Base-by-base conservation (phyloP, 2,329 filamentous ascomycete genomes). In the Lasiodiplodia gonubiensis region DNA sequence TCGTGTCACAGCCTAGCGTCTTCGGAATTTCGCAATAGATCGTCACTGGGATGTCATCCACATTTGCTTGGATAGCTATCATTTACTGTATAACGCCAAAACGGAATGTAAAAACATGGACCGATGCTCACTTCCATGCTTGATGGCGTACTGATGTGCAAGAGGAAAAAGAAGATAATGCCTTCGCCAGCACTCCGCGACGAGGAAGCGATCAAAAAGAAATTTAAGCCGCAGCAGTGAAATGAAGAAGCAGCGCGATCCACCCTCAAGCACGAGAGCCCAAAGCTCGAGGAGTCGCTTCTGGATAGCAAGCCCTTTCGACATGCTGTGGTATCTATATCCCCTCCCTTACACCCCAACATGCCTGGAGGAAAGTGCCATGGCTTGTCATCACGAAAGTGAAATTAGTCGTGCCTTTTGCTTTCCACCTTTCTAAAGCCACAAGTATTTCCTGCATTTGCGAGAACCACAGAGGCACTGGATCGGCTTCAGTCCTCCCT, bases 361-460 rank as follows among this genome's bases (percentile, higher is more conserved):
- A 46, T 46, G 18, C n/a, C 18, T 10, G 18, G 6, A 46, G 21
- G 7, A 14, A 46, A 46, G 7, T 46, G 18, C n/a, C 18, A 18
- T 42, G 30, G 30, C 18, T 18, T n/a, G 5, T 7, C 39, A 7
- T 16, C 16, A 18, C 39, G 39, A n/a, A 42, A 0, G 8, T 18
- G 14, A 42, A 7, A 42, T 18, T 18, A 42, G 39, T 7, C 23
- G 48, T 21, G 25, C n/a, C 23, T 49, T 16, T 3, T 12, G 23
- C 4, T 21, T 23, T 42, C 33, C 7, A 35, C 25, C 3, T 57
- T 75, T 5, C 21, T 70, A 81, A 39, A 76, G 78, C 90, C 91
- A 94, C 49, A 94, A 74, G 75, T 84, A 92, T 0, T 88, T 88
- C 49, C 91, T 83, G 73, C 92, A 94, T 21, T 88, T 89, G 42